phyloP scores from a whole-genome alignment of 441 rosid species.

The Dalechampia spathulata region DNA sequence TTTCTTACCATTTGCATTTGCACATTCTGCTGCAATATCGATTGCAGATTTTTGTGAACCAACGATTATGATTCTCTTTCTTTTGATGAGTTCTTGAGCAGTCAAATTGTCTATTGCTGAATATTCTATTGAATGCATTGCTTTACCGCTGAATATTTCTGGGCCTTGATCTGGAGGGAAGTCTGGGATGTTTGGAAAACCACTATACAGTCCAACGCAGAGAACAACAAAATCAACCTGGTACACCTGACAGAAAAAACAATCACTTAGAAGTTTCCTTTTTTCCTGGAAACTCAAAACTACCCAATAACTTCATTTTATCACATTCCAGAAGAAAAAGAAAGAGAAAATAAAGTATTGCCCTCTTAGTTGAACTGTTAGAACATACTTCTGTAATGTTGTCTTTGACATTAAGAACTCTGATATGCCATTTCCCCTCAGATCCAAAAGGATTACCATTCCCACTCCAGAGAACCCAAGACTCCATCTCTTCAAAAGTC shows the following conservation, averaged over 20 bases:
- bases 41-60: conserved; percentile 41
- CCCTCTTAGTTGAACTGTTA: no score
- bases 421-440: conserved; percentile 24
- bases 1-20: conserved; percentile 29
- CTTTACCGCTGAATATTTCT: conserved; percentile 35
- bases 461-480: conserved; percentile 31
- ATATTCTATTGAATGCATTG: conserved; percentile 38
- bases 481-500: conserved; percentile 17
- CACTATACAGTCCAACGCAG: conserved; percentile 17
- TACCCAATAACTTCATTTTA: no score
- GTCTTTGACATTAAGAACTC: conserved; percentile 15
- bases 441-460: conserved; percentile 24
- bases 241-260: conserved; percentile 8
- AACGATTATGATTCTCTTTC: conserved; percentile 29
- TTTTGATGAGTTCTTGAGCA: conserved; percentile 25
- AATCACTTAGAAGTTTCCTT: no score
- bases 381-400: background rate
- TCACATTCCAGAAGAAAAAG: no score
- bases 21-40: conserved; percentile 42
- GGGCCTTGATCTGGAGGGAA: conserved; percentile 41
- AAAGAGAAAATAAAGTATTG: no score
- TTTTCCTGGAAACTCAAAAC: no score
- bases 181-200: conserved; percentile 34
- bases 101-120: conserved; percentile 23
- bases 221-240: conserved; percentile 17